Evolutionary conservation across 108 stramenopile species (phyloP).

Genomic region (Pseudonitzschia pungens): DNA sequence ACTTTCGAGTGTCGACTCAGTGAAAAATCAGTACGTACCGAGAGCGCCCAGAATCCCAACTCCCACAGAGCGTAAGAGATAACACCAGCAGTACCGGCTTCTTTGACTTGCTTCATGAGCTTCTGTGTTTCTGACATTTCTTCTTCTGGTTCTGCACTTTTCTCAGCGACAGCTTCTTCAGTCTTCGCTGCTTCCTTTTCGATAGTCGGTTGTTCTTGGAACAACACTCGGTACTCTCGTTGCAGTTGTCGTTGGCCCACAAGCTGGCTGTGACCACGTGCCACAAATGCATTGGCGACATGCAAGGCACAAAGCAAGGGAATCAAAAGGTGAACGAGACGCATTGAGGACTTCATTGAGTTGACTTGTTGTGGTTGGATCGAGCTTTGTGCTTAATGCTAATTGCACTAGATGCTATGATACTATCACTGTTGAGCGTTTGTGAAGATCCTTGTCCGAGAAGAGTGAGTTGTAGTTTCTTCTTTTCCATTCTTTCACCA

Average conservation of each 20-base stretch:
- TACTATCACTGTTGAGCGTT: too few species aligned
- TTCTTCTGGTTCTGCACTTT: conserved; percentile 17
- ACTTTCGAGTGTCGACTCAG: background rate
- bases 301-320: background rate
- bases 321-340: background rate
- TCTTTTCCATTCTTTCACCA: background rate
- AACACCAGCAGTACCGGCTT: conserved; percentile 70
- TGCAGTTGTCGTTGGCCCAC: background rate
- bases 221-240: background rate
- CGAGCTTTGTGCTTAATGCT: too few species aligned
- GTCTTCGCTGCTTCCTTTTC: background rate
- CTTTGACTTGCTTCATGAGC: conserved; percentile 70
- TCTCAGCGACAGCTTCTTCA: background rate
- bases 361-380: too few species aligned
- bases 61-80: conserved; percentile 84
- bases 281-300: conserved; percentile 5
- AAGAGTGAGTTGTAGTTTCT: background rate
- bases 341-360: conserved; percentile 3
- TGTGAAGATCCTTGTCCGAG: too few species aligned
- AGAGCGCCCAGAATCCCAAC: conserved; percentile 76
- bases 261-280: background rate
- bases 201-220: background rate
- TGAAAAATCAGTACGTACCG: conserved; percentile 10
- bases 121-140: conserved; percentile 47
- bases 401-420: too few species aligned